These are phyloP conservation scores for Wickerhamomyces sydowiorum DNA, from an alignment of 805 yeast species.

Conservation along the genomic window DNA sequence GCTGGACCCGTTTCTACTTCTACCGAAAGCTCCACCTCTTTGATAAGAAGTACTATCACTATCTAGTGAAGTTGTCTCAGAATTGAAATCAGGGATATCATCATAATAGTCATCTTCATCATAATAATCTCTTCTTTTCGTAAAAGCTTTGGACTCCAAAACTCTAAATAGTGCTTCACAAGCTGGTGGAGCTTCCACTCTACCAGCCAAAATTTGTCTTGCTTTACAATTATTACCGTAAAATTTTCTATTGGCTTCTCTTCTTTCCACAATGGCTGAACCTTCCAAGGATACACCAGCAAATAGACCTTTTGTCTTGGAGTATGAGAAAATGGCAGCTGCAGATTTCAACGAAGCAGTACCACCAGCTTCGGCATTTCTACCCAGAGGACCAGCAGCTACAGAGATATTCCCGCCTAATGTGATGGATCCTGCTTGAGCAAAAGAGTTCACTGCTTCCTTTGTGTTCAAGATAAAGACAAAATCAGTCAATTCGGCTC, in stretches of 20 bases:
- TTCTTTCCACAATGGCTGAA: slow-evolving; percentile 90
- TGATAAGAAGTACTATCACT: slow-evolving; percentile 27
- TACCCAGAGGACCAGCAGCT: slow-evolving; percentile 96
- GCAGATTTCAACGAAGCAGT: slow-evolving; percentile 83
- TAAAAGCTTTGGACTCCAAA: slow-evolving; percentile 79
- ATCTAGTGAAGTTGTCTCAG: slow-evolving; percentile 23
- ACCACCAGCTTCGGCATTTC: slow-evolving; percentile 97
- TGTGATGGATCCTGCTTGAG: slow-evolving; percentile 91
- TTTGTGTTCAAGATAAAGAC: slow-evolving; percentile 84
- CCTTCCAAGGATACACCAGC: slow-evolving; percentile 98
- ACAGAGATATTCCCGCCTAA: slow-evolving; percentile 92
- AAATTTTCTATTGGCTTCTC: slow-evolving; percentile 94
- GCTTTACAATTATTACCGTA: slow-evolving; percentile 89
- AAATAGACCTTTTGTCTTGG: slow-evolving; percentile 92
- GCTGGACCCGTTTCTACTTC: slow-evolving; percentile 18
- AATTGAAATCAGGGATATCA: slow-evolving; percentile 42
- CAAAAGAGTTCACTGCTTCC: slow-evolving; percentile 89
- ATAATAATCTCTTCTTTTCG: slow-evolving; percentile 42
- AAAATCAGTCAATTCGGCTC: slow-evolving; percentile 94
- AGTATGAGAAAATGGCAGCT: slow-evolving; percentile 88
- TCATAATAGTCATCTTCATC: slow-evolving; percentile 61
- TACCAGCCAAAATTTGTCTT: slow-evolving; percentile 75
- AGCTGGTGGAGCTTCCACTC: slow-evolving; percentile 89
- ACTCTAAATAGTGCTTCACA: slow-evolving; percentile 84
- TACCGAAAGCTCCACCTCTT: slow-evolving; percentile 13